Conservation (phyloP, 2,329 filamentous ascomycete genomes). For the Nemania serpens region DNA sequence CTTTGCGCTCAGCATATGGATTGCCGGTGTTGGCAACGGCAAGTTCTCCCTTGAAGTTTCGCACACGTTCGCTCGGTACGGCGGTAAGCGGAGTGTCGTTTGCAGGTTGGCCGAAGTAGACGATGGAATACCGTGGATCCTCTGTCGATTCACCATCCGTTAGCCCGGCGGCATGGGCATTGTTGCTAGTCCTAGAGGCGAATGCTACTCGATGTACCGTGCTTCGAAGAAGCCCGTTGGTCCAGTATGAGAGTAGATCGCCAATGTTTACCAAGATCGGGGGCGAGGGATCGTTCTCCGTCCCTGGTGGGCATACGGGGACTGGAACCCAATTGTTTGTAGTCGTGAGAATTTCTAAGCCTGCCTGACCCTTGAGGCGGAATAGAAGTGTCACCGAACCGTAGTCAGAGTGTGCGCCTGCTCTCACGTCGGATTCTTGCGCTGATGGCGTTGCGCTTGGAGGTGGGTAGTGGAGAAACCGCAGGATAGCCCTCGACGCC, state of each 20-base stretch:
- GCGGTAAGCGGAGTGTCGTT: conserved; percentile 56
- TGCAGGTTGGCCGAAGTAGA: conserved; percentile 70
- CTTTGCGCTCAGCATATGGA: conserved; percentile 57
- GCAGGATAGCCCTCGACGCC: conserved; percentile 63
- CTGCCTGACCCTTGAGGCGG: conserved; percentile 81
- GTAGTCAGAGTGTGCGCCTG: conserved; percentile 92
- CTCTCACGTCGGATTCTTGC: conserved; percentile 69
- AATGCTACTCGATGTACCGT: conserved; percentile 92
- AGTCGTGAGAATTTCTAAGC: conserved; percentile 77
- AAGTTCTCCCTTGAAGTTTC: conserved; percentile 40
- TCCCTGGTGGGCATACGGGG: conserved; percentile 66
- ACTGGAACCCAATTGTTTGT: conserved; percentile 64
- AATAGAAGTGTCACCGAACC: conserved; percentile 77
- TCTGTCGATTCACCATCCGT: conserved; percentile 52
- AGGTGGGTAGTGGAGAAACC: conserved; percentile 75
- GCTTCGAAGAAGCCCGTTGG: conserved; percentile 80
- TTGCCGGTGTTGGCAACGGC: conserved; percentile 43
- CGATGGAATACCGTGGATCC: conserved; percentile 67
- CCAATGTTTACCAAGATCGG: conserved; percentile 82
- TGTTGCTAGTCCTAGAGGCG: conserved; percentile 43
- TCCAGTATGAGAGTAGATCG: conserved; percentile 81
- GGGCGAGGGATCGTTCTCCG: conserved; percentile 62
- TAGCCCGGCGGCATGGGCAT: conserved; percentile 37
- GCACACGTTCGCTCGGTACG: conserved; percentile 64
- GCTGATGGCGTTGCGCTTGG: conserved; percentile 49